Evolutionary conservation across 2,329 filamentous ascomycete species (phyloP), one percentile per base, ranked within the genome.

Genomic region (Tricladium varicosporioides): DNA sequence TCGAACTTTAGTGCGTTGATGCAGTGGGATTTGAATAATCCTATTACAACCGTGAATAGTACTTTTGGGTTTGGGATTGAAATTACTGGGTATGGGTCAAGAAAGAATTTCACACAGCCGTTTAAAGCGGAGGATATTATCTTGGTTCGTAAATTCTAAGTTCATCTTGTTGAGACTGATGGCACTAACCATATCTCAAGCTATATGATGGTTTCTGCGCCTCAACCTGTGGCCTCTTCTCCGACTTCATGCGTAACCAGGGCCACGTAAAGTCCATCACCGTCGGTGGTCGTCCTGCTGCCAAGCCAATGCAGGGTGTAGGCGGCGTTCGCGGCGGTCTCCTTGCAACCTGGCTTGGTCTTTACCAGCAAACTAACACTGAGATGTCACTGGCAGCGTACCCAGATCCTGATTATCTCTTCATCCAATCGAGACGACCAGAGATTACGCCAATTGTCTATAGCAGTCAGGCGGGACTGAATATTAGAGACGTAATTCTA

Each of bases 241-340:
- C 74, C 16, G 76, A 81, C 42, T 72, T 83, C n/a, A 75, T 85
- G 73, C 74, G 75, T 14, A 70, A 74, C 58, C 72, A 74, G 48
- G 73, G 74, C 44, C 76, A 78, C 33, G 78, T 86, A 5, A 78
- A 78, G 58, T 80, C 79, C 42, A 74, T 86, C 48, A 75, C 75
- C 1, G 71, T 84, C 9, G 85, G 85, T n/a, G 85, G 86, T 2
- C 78, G 80, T 0, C 79, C 84, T 0, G 70, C 71, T 8, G 64
- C 74, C 1, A 70, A 71, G 0, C 77, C 80, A 1, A 87, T 85
- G 75, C 82, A 86, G 71, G 78, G 76, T 5, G 75, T 86, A 15
- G 83, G 84, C n/a, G 85, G 84, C 19, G 79, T 82, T 48, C 82
- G 85, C 64, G 85, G 85, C 36, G 71, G 71, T 0, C 74, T 76